Conservation (phyloP, 164 flowering plant species). For the Protea cynaroides region DNA sequence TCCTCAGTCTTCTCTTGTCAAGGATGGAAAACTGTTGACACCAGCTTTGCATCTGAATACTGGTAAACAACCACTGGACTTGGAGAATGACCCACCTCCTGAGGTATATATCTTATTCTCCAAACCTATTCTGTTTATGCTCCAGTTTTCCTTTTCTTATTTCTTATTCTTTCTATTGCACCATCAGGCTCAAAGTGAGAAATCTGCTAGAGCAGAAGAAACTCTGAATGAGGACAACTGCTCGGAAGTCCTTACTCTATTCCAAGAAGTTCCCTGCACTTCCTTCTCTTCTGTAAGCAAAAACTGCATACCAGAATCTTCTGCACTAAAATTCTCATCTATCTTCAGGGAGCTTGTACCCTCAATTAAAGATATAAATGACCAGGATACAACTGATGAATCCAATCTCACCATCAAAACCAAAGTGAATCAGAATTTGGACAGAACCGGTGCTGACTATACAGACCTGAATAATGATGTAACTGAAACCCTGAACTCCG, state of each 20-base stretch:
- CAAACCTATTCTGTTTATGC: not conserved
- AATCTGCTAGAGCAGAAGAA: conserved; percentile 24
- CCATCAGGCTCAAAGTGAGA: conserved; percentile 42
- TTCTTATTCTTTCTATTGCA: not conserved
- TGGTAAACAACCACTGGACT: conserved; percentile 35
- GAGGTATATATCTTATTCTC: conserved; percentile 36
- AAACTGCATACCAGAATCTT: conserved; percentile 17
- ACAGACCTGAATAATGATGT: conserved; percentile 24
- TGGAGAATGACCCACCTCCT: conserved; percentile 47
- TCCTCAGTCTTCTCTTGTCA: conserved; percentile 25
- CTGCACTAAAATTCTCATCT: conserved; percentile 21
- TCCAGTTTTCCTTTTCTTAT: not conserved
- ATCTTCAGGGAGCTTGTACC: conserved; percentile 47
- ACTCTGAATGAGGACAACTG: conserved; percentile 27
- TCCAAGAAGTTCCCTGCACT: conserved; percentile 44
- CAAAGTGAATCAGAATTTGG: conserved; percentile 20
- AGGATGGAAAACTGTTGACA: conserved; percentile 38
- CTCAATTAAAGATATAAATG: conserved; percentile 22
- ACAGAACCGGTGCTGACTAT: conserved; percentile 22
- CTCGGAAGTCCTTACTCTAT: conserved; percentile 39
- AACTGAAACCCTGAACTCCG: conserved; percentile 19
- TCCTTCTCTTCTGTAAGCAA: conserved; percentile 41
- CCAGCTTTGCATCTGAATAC: conserved; percentile 33
- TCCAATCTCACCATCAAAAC: conserved; percentile 23
- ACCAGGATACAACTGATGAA: conserved; percentile 25